These are phyloP conservation scores for Myriosclerotinia curreyana DNA, from an alignment of 2,329 filamentous ascomycete genomes.

Conservation along the genomic window DNA sequence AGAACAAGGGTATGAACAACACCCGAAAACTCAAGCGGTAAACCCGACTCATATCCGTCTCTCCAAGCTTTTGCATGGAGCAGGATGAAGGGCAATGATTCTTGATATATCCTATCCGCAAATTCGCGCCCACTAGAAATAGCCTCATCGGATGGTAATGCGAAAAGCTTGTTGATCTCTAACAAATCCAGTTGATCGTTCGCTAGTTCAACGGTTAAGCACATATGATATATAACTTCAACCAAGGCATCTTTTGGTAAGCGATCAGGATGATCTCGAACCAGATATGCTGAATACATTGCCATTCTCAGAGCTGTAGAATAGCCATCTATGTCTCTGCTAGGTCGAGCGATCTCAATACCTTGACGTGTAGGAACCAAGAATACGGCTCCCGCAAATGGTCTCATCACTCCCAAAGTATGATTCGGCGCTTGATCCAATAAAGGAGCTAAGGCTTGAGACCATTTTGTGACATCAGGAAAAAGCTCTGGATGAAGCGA, in stretches of 20 bases:
- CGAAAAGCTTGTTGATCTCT: slow-evolving; percentile 49
- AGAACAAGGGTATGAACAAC: slow-evolving; percentile 46
- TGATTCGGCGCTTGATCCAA: slow-evolving; percentile 53
- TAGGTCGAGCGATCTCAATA: slow-evolving; percentile 27
- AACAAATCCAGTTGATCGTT: slow-evolving; percentile 51
- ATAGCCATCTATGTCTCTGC: slow-evolving; percentile 65
- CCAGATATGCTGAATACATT: slow-evolving; percentile 62
- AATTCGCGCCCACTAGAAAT: slow-evolving; percentile 31
- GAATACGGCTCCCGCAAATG: slow-evolving; percentile 66
- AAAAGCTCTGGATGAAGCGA: slow-evolving; percentile 50
- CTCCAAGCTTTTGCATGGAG: slow-evolving; percentile 48
- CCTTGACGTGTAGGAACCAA: slow-evolving; percentile 48
- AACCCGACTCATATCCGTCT: slow-evolving; percentile 12
- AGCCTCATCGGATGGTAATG: slow-evolving; percentile 41
- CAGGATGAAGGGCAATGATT: slow-evolving; percentile 27
- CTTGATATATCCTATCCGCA: slow-evolving; percentile 10
- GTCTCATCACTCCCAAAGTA: slow-evolving; percentile 71
- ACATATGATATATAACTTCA: slow-evolving; percentile 52
- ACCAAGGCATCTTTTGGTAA: slow-evolving; percentile 46
- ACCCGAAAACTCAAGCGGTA: slow-evolving; percentile 36
- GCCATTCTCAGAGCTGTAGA: slow-evolving; percentile 74
- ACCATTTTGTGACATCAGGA: slow-evolving; percentile 65
- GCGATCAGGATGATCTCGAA: slow-evolving; percentile 45
- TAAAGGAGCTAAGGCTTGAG: slow-evolving; percentile 56
- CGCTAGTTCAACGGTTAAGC: slow-evolving; percentile 50